These are phyloP conservation scores for Hirschioporus abietinus DNA, from an alignment of 768 basidiomycete genomes.

Conservation along the genomic window DNA sequence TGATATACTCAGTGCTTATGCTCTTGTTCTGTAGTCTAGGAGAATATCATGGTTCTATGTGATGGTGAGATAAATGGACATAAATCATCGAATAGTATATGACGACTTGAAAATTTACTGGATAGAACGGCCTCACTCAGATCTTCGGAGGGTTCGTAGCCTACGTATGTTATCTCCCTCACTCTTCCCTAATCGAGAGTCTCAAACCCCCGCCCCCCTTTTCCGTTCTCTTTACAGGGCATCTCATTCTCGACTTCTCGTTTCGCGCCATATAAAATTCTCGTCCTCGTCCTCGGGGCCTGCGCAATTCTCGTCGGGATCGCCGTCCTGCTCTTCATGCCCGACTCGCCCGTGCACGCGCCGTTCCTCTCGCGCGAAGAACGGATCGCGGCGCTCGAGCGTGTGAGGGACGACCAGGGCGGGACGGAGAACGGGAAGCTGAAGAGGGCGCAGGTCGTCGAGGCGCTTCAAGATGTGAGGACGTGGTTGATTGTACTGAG, in stretches of 20 bases:
- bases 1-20: not conserved
- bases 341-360: constrained; percentile 62
- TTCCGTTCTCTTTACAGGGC: constrained; percentile 25
- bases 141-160: constrained; percentile 62
- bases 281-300: constrained; percentile 55
- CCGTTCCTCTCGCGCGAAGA: constrained; percentile 51
- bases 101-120: not conserved
- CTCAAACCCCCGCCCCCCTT: not conserved
- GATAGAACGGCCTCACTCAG: constrained; percentile 52
- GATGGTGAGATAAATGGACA: constrained; percentile 35
- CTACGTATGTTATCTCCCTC: constrained; percentile 26
- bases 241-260: constrained; percentile 47
- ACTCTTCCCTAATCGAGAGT: not conserved
- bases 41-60: constrained; percentile 66
- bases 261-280: constrained; percentile 55
- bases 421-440: constrained; percentile 23
- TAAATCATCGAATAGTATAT: not conserved
- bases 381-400: constrained; percentile 55
- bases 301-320: constrained; percentile 55
- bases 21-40: constrained; percentile 34
- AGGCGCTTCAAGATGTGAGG: constrained; percentile 21
- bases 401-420: constrained; percentile 50
- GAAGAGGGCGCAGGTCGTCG: constrained; percentile 23
- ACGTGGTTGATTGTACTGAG: constrained; percentile 26
- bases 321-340: constrained; percentile 52